Evolutionary conservation across 2,329 filamentous ascomycete species (phyloP).

Genomic region (Talaromyces sp.): DNA sequence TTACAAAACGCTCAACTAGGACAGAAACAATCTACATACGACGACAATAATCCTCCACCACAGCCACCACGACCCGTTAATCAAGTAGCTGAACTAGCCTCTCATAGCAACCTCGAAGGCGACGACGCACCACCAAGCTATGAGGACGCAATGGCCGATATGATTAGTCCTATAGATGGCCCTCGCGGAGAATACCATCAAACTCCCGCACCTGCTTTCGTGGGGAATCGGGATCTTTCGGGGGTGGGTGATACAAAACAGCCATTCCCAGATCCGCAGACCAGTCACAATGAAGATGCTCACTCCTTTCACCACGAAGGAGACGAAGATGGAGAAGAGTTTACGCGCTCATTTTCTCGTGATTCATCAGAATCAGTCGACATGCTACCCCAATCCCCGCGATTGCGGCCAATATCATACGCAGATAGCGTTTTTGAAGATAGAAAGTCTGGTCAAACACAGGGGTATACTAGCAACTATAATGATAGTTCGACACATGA

Average conservation of each 20-base stretch:
- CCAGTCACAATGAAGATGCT: not conserved
- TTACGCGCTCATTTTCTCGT: slow-evolving; percentile 20
- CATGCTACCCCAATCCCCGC: slow-evolving; percentile 38
- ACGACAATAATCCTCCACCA: slow-evolving; percentile 11
- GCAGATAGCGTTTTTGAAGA: slow-evolving; percentile 32
- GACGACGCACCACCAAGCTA: slow-evolving; percentile 92
- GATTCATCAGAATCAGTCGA: slow-evolving; percentile 37
- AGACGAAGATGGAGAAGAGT: slow-evolving; percentile 22
- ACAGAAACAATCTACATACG: not conserved
- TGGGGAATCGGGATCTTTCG: slow-evolving; percentile 16
- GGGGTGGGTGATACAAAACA: slow-evolving; percentile 39
- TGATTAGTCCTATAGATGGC: slow-evolving; percentile 69
- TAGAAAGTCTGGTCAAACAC: slow-evolving; percentile 14
- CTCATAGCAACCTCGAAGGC: slow-evolving; percentile 25
- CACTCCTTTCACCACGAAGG: not conserved
- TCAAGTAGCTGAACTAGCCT: slow-evolving; percentile 20
- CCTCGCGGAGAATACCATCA: slow-evolving; percentile 52
- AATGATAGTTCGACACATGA: slow-evolving; percentile 7
- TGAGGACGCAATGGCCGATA: slow-evolving; percentile 83
- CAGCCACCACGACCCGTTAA: slow-evolving; percentile 13
- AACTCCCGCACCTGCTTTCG: slow-evolving; percentile 39
- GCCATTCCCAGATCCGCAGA: slow-evolving; percentile 27
- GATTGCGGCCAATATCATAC: slow-evolving; percentile 34
- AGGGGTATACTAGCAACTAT: not conserved
- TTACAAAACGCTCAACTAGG: not conserved